Percentiles rank a stretch among this genome's conserved stretches.
Conservation (phyloP, 2,329 filamentous ascomycete species). For the Trichoderma arundinaceum region DNA sequence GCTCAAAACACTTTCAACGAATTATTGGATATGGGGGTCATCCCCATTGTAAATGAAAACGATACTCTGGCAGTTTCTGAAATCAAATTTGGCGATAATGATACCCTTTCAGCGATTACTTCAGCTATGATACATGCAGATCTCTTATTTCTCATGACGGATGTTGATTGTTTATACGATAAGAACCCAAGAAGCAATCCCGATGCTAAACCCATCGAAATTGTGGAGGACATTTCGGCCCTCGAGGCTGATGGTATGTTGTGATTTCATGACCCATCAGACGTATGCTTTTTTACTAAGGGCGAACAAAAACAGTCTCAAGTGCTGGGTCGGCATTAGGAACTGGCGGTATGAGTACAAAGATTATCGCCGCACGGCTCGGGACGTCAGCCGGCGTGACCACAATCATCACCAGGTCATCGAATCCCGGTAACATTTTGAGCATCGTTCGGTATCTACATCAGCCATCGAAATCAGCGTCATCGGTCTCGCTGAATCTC, state of each 20-base stretch:
- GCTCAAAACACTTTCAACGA: slow-evolving; percentile 94
- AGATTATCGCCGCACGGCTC: slow-evolving; percentile 90
- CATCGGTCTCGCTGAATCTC: slow-evolving; percentile 49
- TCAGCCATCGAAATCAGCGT: slow-evolving; percentile 32
- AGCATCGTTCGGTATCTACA: slow-evolving; percentile 77
- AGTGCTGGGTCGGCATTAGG: slow-evolving; percentile 86
- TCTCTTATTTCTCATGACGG: slow-evolving; percentile 97
- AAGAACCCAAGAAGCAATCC: slow-evolving; percentile 88
- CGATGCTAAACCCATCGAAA: slow-evolving; percentile 86
- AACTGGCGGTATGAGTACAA: slow-evolving; percentile 96
- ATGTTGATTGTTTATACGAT: slow-evolving; percentile 96
- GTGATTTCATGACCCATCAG: neutral
- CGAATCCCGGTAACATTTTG: slow-evolving; percentile 89
- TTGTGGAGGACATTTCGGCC: slow-evolving; percentile 85
- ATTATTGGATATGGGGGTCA: slow-evolving; percentile 90
- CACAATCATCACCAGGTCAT: slow-evolving; percentile 91
- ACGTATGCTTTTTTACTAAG: slow-evolving; percentile 32
- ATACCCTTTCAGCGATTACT: slow-evolving; percentile 94
- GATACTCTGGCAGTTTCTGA: slow-evolving; percentile 95
- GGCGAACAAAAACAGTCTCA: slow-evolving; percentile 63
- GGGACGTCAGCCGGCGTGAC: slow-evolving; percentile 95
- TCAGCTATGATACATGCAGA: slow-evolving; percentile 97
- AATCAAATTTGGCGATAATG: slow-evolving; percentile 99
- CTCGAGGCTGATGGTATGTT: slow-evolving; percentile 77
- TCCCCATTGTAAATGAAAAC: slow-evolving; percentile 98